Evolutionary conservation across 2,329 filamentous ascomycete species (phyloP).

Genomic region (Colletotrichum sidae): DNA sequence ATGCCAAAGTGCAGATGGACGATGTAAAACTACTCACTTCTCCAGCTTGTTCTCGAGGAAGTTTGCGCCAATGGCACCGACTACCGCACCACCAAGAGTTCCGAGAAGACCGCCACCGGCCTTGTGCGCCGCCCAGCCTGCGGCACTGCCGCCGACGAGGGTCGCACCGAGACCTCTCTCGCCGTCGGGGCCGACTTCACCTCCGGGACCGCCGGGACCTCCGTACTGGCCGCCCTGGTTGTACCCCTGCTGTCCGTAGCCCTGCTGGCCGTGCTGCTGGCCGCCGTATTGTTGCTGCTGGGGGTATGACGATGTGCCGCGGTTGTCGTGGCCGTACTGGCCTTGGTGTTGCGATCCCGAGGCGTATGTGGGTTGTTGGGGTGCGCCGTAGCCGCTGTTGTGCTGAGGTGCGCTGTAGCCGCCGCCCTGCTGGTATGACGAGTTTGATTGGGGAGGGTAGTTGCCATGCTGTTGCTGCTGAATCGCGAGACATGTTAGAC

Average conservation of each 20-base stretch:
- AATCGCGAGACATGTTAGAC: constrained; percentile 4
- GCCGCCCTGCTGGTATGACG: constrained; percentile 38
- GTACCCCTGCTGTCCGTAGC: constrained; percentile 37
- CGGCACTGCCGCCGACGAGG: constrained; percentile 63
- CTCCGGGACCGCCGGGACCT: constrained; percentile 41
- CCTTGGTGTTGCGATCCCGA: constrained; percentile 43
- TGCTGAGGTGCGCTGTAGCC: constrained; percentile 38
- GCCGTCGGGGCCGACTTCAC: constrained; percentile 48
- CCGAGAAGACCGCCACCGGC: constrained; percentile 64
- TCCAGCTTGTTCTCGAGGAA: constrained; percentile 58
- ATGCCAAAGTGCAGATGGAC: background rate
- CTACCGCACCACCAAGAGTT: constrained; percentile 61
- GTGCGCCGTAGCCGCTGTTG: constrained; percentile 35
- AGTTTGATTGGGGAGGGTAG: constrained; percentile 37
- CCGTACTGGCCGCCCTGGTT: constrained; percentile 34
- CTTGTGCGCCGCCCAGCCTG: constrained; percentile 66
- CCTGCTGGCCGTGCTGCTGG: constrained; percentile 37
- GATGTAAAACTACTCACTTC: constrained; percentile 39
- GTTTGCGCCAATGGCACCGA: constrained; percentile 67
- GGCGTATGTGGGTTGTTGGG: constrained; percentile 34
- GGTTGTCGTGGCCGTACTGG: constrained; percentile 47
- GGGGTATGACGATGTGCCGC: constrained; percentile 30
- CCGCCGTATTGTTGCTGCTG: constrained; percentile 40
- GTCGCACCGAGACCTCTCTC: constrained; percentile 69
- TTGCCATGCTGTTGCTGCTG: constrained; percentile 37